Evolutionary conservation across 108 stramenopile genomes (phyloP).

Genomic region (Cyclotella kingstonii): DNA sequence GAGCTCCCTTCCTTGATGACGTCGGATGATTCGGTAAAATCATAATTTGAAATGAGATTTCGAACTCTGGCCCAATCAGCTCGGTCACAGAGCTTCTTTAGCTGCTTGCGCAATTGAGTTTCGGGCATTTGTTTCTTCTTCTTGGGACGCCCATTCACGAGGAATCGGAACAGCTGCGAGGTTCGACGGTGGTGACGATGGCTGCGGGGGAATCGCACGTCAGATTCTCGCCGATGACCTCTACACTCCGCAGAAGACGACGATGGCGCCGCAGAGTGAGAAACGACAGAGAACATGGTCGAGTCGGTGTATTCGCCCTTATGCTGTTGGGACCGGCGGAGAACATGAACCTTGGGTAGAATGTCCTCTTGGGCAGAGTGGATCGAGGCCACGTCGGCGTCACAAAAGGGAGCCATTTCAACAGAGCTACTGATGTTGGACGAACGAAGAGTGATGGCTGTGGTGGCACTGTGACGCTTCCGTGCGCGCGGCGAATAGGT

Average conservation of each 20-base stretch:
- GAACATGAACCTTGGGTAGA: constrained; percentile 9
- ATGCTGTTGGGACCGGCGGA: constrained; percentile 1
- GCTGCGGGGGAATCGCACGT: not conserved
- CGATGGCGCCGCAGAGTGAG: constrained; percentile 4
- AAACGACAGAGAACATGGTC: constrained; percentile 18
- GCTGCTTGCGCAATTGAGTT: constrained; percentile 23
- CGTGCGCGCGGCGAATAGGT: too few relatives aligned
- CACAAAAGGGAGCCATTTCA: too few relatives aligned
- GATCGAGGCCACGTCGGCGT: too few relatives aligned
- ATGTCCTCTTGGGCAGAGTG: not conserved
- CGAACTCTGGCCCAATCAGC: constrained; percentile 29
- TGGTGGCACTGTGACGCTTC: too few relatives aligned
- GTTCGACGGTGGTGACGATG: not conserved
- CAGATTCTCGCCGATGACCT: not conserved
- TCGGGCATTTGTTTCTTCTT: constrained; percentile 11
- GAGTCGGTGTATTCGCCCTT: not conserved
- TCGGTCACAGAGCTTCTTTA: constrained; percentile 9
- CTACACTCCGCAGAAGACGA: not conserved
- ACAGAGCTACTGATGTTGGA: too few relatives aligned
- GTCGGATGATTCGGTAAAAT: constrained; percentile 33
- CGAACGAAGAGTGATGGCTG: too few relatives aligned
- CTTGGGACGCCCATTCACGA: not conserved
- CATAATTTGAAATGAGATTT: constrained; percentile 17
- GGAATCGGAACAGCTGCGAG: not conserved
- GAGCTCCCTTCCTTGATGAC: not conserved